Base-by-base conservation (phyloP, 352 stramenopile genomes). In the Phytophthora hybrid region DNA sequence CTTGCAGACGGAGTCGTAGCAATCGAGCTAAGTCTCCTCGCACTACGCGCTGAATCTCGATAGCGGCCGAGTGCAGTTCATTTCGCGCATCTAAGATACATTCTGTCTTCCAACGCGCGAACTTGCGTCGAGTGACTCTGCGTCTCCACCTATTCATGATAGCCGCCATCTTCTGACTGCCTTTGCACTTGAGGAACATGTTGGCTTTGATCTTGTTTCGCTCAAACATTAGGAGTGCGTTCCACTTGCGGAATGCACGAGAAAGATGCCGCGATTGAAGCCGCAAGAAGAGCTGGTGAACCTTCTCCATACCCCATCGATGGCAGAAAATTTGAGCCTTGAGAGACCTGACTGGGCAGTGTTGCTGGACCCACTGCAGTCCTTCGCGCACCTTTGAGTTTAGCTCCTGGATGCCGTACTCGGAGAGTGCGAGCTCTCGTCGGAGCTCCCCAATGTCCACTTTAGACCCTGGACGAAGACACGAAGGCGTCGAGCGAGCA, bases 301-400 rank as follows among this genome's bases (percentile, higher is more conserved):
- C 78, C 66, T 95, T 95, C 59, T 96, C 87, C 59, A 94, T 79
- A 4, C 89, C 90, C 90, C 89, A 97, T 31, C 88, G 87, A 63
- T 94, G 89, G 60, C 89, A 95, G 59, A 93, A 96, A 32, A 96
- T 74, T 64, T 97, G 90, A 2, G 90, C 89, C 31, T 93, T 91
- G 32, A 97, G 78, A 7, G 88, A 92, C 4, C 75, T 84, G 7
- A 97, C 90, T 9, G 90, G 89, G 21, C 88, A 96, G 71, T 97
- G 88, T 49, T 89, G 81, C 63, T 96, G 89, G 4, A 95, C 90
- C 90, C 90, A 97, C 19, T 94, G 85, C 54, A 97, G 70, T n/a
- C 88, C 88, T 32, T 94, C 89, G 14, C 86, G 87, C 4, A 97
- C 84, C 55, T 90, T 88, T 18, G 65, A 62, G 52, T 94, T 89